phyloP scores from a whole-genome alignment of 139 green algal species.

The Chlorella sp. region DNA sequence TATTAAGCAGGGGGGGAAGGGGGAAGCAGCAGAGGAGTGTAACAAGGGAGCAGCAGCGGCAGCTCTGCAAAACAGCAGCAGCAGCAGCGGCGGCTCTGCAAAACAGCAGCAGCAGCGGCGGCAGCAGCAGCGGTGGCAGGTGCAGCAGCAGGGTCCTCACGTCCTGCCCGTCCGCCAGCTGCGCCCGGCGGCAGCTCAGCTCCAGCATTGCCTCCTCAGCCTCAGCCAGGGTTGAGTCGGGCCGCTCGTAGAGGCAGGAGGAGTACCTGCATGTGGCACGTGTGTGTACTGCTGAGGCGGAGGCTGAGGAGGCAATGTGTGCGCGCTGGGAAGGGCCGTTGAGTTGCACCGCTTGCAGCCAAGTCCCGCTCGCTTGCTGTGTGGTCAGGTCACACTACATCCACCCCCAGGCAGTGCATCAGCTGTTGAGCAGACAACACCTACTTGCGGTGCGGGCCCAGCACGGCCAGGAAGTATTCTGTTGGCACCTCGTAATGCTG shows the following conservation, averaged over 20 bases:
- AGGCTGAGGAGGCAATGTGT: no score
- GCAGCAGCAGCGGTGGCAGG: background rate
- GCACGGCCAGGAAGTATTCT: slow-evolving; percentile 89
- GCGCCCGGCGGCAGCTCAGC: slow-evolving; percentile 82
- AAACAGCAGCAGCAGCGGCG: background rate
- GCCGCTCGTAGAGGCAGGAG: slow-evolving; percentile 82
- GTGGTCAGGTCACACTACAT: no score
- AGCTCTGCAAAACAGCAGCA: background rate
- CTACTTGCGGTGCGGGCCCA: slow-evolving; percentile 89
- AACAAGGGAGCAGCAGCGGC: no score
- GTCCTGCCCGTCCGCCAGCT: slow-evolving; percentile 79
- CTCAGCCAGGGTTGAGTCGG: slow-evolving; percentile 70
- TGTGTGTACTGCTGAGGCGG: no score
- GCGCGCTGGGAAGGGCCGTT: no score
- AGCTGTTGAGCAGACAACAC: no score
- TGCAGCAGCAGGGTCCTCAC: background rate
- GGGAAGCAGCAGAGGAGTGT: no score
- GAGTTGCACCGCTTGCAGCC: no score
- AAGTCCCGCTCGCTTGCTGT: no score
- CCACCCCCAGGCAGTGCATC: no score
- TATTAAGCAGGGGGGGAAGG: background rate
- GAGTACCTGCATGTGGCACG: slow-evolving; percentile 65
- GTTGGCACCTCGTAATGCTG: slow-evolving; percentile 97
- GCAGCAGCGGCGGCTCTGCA: no score
- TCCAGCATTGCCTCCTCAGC: slow-evolving; percentile 94